Conservation (phyloP, 257 asterid genomes). For the Echites panduratus region DNA sequence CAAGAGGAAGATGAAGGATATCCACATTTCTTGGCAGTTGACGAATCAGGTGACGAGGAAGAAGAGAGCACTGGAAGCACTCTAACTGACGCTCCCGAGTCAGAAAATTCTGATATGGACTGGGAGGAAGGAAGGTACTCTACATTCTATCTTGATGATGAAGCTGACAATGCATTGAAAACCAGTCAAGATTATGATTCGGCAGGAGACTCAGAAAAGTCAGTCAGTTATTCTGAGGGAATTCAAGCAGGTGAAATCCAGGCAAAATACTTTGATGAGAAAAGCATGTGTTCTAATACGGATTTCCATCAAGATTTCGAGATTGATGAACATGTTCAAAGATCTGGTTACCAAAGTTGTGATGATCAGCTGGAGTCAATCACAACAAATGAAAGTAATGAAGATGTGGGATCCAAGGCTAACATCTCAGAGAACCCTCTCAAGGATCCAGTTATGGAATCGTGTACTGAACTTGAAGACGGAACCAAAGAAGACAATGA, state of each 20-base stretch:
- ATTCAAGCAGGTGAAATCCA: conserved; percentile 23
- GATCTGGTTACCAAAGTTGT: not conserved
- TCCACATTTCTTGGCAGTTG: conserved; percentile 6
- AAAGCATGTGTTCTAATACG: conserved; percentile 23
- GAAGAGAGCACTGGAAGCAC: conserved; percentile 18
- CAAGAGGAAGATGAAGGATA: conserved; percentile 8
- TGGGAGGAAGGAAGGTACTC: conserved; percentile 36
- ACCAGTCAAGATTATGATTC: conserved; percentile 17
- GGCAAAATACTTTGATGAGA: conserved; percentile 32
- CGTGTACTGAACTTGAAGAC: conserved; percentile 5
- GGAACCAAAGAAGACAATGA: conserved; percentile 10
- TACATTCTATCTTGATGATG: conserved; percentile 32
- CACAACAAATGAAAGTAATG: not conserved
- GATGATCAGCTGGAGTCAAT: not conserved
- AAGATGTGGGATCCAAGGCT: not conserved
- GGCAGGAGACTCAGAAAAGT: conserved; percentile 16
- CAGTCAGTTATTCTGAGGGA: conserved; percentile 27
- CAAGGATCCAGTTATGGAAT: conserved; percentile 15
- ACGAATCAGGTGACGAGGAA: conserved; percentile 14
- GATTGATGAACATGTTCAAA: conserved; percentile 16
- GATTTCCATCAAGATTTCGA: conserved; percentile 17
- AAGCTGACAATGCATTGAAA: conserved; percentile 14
- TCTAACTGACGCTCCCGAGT: conserved; percentile 18
- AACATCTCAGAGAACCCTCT: not conserved
- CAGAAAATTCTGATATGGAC: conserved; percentile 49